Evolutionary conservation across 306 rosid species (phyloP).

Genomic region (Gastrolobium villosum): DNA sequence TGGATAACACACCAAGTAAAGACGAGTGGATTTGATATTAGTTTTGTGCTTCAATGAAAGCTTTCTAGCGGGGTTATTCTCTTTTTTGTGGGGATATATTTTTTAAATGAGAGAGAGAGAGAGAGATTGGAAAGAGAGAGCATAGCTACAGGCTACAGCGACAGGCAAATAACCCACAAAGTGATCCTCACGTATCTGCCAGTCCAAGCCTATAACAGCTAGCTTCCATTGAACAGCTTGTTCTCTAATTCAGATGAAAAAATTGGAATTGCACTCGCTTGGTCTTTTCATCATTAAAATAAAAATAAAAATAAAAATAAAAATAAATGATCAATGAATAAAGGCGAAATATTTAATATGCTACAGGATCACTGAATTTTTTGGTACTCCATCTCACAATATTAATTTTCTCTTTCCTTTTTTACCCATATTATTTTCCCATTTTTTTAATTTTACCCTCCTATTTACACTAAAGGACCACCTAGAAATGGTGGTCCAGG

Average conservation of each 20-base stretch:
- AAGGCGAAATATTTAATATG: too few species aligned
- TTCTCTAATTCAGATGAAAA: not conserved
- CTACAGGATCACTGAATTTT: too few species aligned
- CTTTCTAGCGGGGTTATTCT: not conserved
- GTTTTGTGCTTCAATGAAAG: not conserved
- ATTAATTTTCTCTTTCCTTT: too few species aligned
- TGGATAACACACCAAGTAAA: conserved; percentile 19
- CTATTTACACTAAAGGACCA: too few species aligned
- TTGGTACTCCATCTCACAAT: too few species aligned
- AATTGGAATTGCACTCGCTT: not conserved
- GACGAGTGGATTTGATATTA: not conserved
- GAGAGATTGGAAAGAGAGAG: conserved; percentile 24
- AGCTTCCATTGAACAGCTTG: conserved; percentile 28
- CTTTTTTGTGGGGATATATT: too few species aligned
- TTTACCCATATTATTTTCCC: too few species aligned
- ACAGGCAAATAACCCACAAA: conserved; percentile 18
- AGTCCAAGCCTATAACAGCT: conserved; percentile 15
- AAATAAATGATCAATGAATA: too few species aligned
- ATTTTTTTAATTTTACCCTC: too few species aligned
- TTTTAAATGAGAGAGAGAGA: not conserved
- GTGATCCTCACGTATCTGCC: conserved; percentile 8
- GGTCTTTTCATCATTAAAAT: too few species aligned
- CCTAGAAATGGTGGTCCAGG: too few species aligned
- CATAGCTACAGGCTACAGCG: not conserved
- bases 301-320: too few species aligned